These are phyloP conservation scores for Diaporthe sp. DNA, from an alignment of 2,329 filamentous ascomycete genomes.

Conservation along the genomic window DNA sequence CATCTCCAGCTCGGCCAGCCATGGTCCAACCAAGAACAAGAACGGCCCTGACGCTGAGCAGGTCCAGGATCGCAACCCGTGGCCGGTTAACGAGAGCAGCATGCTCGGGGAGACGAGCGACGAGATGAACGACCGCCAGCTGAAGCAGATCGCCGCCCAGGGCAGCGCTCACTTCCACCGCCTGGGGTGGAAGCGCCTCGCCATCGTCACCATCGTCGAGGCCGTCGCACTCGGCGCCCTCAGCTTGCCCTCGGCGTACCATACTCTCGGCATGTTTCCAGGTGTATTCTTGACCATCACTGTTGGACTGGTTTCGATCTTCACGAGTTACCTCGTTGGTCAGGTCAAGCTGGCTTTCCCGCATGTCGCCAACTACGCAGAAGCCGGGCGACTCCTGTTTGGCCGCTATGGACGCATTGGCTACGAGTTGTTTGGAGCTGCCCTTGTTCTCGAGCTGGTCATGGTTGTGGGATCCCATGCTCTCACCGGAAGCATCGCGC, in stretches of 20 bases:
- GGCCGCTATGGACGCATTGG: slow-evolving; percentile 60
- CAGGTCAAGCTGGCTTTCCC: slow-evolving; percentile 62
- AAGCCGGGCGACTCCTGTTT: slow-evolving; percentile 71
- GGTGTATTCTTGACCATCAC: slow-evolving; percentile 49
- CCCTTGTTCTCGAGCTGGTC: slow-evolving; percentile 71
- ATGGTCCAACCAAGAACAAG: slow-evolving; percentile 15
- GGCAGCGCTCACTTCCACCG: slow-evolving; percentile 61
- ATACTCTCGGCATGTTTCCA: slow-evolving; percentile 62
- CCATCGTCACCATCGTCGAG: slow-evolving; percentile 65
- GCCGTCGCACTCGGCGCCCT: slow-evolving; percentile 66
- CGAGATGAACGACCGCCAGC: slow-evolving; percentile 16
- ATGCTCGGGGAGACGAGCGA: slow-evolving; percentile 24
- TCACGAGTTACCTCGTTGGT: slow-evolving; percentile 52
- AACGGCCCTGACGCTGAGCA: slow-evolving; percentile 20
- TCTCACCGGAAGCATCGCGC: slow-evolving; percentile 75
- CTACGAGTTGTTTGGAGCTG: slow-evolving; percentile 70
- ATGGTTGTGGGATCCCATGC: slow-evolving; percentile 80
- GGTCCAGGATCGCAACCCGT: slow-evolving; percentile 14
- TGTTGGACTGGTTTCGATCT: slow-evolving; percentile 52
- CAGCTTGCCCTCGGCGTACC: slow-evolving; percentile 62
- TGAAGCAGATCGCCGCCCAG: slow-evolving; percentile 55
- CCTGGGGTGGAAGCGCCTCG: slow-evolving; percentile 67
- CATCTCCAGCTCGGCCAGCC: slow-evolving; percentile 15
- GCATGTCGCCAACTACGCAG: slow-evolving; percentile 72
- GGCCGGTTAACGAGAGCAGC: slow-evolving; percentile 1